Conservation (phyloP, 176 grass and related monocot genomes). For the Carex scoparia region DNA sequence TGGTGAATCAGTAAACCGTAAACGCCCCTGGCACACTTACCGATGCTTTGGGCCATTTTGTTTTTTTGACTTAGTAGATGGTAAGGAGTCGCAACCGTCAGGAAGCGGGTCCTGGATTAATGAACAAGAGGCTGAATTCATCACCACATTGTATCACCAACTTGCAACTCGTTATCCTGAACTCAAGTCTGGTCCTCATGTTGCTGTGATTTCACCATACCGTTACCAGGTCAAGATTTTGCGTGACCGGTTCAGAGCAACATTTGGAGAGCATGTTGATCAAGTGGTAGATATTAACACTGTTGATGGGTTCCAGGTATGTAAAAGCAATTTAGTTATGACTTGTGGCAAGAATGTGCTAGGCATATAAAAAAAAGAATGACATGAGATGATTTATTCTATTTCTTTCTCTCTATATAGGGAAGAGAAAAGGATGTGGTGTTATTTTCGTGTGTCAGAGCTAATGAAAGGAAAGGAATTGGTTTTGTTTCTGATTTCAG, state of each 20-base stretch:
- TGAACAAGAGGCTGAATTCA: constrained; percentile 81
- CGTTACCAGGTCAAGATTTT: constrained; percentile 74
- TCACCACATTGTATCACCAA: constrained; percentile 71
- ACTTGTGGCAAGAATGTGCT: constrained; percentile 1
- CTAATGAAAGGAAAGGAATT: constrained; percentile 73
- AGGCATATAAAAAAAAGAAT: constrained; percentile 7
- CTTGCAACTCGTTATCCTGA: constrained; percentile 53
- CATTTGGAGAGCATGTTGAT: constrained; percentile 80
- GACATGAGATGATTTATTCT: constrained; percentile 18
- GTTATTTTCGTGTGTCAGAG: constrained; percentile 93
- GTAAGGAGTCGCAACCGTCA: constrained; percentile 60
- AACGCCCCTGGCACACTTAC: constrained; percentile 59
- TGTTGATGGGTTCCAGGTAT: constrained; percentile 95
- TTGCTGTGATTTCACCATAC: constrained; percentile 89
- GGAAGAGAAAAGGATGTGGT: constrained; percentile 91
- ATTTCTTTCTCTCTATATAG: constrained; percentile 27
- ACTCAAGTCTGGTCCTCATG: constrained; percentile 60
- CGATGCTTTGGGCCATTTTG: constrained; percentile 81
- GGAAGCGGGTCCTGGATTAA: constrained; percentile 90
- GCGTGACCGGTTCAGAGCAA: constrained; percentile 54
- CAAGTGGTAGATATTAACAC: constrained; percentile 90
- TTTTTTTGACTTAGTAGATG: constrained; percentile 87
- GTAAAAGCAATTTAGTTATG: constrained; percentile 21
- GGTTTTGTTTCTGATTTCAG: constrained; percentile 90
- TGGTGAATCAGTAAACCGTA: constrained; percentile 55